A percentile compares a stretch with the other conserved stretches of the same genome.
Conservation (phyloP, 768 basidiomycete species). For the Russula griseocarnosa region DNA sequence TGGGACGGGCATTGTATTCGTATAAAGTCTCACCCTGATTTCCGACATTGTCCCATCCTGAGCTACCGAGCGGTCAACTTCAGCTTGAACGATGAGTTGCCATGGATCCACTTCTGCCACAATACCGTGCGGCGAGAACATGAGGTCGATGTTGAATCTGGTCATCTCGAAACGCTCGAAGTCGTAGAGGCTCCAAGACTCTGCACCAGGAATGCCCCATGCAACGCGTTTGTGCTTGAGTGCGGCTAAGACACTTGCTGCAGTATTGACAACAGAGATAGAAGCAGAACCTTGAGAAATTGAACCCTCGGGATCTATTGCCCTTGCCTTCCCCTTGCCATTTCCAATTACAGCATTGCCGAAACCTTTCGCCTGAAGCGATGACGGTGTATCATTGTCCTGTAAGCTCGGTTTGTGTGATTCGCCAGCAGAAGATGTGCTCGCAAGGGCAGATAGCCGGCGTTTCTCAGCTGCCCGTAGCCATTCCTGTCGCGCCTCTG, state of each 20-base stretch:
- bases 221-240: conserved; percentile 23
- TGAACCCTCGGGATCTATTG: conserved; percentile 3
- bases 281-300: not conserved
- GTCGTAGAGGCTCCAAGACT: conserved; percentile 24
- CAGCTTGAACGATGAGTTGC: conserved; percentile 22
- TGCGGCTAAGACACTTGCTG: not conserved
- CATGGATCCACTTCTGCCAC: conserved; percentile 23
- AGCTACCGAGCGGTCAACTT: not conserved
- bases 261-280: not conserved
- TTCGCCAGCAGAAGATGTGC: conserved; percentile 9
- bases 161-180: conserved; percentile 27
- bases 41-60: not conserved
- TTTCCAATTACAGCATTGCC: not conserved
- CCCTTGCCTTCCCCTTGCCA: conserved; percentile 26
- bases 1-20: not conserved
- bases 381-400: not conserved
- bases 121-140: conserved; percentile 21
- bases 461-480: conserved; percentile 20
- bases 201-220: conserved; percentile 20
- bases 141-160: conserved; percentile 20
- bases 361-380: not conserved
- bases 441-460: not conserved
- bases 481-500: conserved; percentile 16
- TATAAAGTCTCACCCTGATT: not conserved
- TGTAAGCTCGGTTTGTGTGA: not conserved